Evolutionary conservation across 2,329 filamentous ascomycete genomes (phyloP).

Genomic region (Corinectria fuckeliana): DNA sequence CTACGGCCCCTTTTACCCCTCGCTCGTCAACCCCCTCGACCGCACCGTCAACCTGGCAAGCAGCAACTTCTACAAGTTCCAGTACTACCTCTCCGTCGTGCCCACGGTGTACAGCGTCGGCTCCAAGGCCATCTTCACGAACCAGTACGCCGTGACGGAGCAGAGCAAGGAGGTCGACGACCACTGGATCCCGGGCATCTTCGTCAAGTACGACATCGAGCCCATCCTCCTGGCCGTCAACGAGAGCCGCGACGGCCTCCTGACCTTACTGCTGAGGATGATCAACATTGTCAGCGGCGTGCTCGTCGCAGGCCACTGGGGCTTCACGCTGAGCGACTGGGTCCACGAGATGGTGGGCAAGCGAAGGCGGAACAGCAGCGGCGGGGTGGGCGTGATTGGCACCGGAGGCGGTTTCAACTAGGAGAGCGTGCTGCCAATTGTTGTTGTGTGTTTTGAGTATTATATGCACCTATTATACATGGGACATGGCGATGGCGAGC

Average conservation of each 20-base stretch:
- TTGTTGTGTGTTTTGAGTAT: conserved; percentile 15
- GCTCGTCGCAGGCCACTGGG: conserved; percentile 92
- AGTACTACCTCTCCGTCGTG: conserved; percentile 96
- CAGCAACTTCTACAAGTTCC: conserved; percentile 89
- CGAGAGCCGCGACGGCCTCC: conserved; percentile 77
- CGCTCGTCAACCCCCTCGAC: conserved; percentile 91
- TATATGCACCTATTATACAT: conserved; percentile 14
- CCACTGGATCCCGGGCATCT: conserved; percentile 81
- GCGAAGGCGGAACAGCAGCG: conserved; percentile 51
- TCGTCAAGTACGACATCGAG: conserved; percentile 99
- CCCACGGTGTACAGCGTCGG: conserved; percentile 87
- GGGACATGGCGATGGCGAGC: conserved; percentile 20
- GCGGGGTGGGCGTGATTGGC: conserved; percentile 58
- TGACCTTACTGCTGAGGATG: conserved; percentile 78
- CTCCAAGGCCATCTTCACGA: conserved; percentile 78
- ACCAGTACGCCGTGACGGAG: conserved; percentile 97
- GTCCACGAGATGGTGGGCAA: conserved; percentile 60
- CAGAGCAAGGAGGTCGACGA: conserved; percentile 77
- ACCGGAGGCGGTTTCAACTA: conserved; percentile 49
- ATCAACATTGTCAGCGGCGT: conserved; percentile 93
- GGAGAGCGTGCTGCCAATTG: conserved; percentile 7
- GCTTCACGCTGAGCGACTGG: conserved; percentile 86
- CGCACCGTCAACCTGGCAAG: conserved; percentile 81
- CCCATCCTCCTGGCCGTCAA: conserved; percentile 87
- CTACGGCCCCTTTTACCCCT: conserved; percentile 96